Base-by-base conservation (phyloP, 495 filamentous ascomycete species). In the Penicillium egyptiacum region DNA sequence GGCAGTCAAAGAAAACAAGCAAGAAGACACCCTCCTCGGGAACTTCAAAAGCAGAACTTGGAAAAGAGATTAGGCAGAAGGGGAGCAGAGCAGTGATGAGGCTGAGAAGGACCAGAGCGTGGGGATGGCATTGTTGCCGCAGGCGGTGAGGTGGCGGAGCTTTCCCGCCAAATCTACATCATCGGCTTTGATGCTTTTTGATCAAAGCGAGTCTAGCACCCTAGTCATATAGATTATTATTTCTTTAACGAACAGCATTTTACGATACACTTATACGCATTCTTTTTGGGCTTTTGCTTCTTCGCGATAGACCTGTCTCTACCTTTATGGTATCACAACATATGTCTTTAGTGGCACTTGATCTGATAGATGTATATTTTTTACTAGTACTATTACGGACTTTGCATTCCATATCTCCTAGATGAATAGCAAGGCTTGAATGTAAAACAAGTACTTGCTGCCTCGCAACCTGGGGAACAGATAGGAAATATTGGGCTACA, bases 141-240 rank as follows among this genome's bases (percentile, higher is more conserved):
- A 73, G 67, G 72, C 72, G 72, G 72, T 75, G 65, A 69, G 56
- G 52, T 54, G 7, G 39, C 41, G 41, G 52, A 54, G 50, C 50
- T 43, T 43, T 30, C 49, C 49, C 47, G 30, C 47, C 39, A 53
- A 43, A 31, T 35, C 40, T 35, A 54, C 52, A 54, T 54, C 52
- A 54, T 54, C 52, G 52, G 19, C 35, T 39, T 17, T 6, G 35
- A 17, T n/a, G 35, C 35, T 37, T 17, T 26, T 37, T 12, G 41
- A 45, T 28, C 43, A 26, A 46, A 17, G 5, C 45, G 6, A 46
- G 0, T 39, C n/a, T 7, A 17, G 6, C n/a, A 17, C 31, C 12
- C 26, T 28, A 2, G 4, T n/a, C 8, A 17, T n/a, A 39, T 39
- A 8, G 6, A 39, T 39, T 9, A 3, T 39, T 17, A 3, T 17